phyloP scores from a whole-genome alignment of 768 basidiomycete species.

The Lentinula guzmanii region DNA sequence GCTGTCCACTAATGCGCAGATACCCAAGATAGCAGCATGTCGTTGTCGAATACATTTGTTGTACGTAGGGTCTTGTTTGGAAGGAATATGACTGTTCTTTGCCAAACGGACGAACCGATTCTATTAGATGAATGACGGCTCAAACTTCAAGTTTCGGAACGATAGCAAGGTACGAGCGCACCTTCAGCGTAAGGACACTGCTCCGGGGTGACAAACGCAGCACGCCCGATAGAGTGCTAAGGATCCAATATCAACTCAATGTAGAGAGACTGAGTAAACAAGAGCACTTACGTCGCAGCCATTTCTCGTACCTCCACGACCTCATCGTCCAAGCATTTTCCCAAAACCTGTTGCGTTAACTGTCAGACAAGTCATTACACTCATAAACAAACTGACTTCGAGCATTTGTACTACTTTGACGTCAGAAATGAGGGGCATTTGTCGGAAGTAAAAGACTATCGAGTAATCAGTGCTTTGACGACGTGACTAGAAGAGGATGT shows the following conservation, averaged over 20 bases:
- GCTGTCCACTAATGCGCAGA: conserved; percentile 88
- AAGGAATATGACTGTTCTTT: conserved; percentile 60
- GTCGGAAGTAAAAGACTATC: conserved; percentile 82
- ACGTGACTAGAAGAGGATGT: background rate
- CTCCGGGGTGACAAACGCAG: conserved; percentile 75
- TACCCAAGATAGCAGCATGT: conserved; percentile 91
- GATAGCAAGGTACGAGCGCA: conserved; percentile 14
- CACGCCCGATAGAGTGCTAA: conserved; percentile 75
- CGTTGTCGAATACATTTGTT: conserved; percentile 67
- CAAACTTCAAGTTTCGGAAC: background rate
- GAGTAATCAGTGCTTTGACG: background rate
- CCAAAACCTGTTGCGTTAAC: conserved; percentile 49
- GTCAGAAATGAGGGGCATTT: conserved; percentile 76
- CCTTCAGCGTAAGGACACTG: conserved; percentile 71
- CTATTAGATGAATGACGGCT: conserved; percentile 23
- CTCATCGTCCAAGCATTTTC: conserved; percentile 78
- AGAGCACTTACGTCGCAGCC: conserved; percentile 63
- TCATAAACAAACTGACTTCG: conserved; percentile 40
- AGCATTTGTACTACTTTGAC: conserved; percentile 72
- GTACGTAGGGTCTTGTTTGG: conserved; percentile 59
- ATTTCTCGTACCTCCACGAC: conserved; percentile 88
- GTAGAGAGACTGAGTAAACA: conserved; percentile 7
- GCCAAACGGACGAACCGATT: conserved; percentile 77
- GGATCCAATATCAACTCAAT: background rate
- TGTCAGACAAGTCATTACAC: conserved; percentile 2